Base-by-base conservation (phyloP, 2,329 filamentous ascomycete genomes). In the Cladobotryum mycophilum region DNA sequence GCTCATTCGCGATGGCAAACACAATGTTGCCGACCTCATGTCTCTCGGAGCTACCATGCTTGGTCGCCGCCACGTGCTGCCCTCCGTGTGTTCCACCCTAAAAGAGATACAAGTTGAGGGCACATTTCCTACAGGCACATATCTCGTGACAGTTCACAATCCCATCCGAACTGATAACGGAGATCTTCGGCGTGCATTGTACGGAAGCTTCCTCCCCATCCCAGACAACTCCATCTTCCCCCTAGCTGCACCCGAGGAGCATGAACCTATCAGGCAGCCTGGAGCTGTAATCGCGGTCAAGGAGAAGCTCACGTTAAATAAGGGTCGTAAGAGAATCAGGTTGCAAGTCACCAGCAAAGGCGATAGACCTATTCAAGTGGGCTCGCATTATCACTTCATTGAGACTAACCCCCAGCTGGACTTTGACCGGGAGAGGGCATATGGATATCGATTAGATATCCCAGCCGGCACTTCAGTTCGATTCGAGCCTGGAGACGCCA, bases 311-410 rank as follows among this genome's bases (percentile, higher is more conserved):
- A 70, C 72, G 46, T 70, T 97, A 59, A 96, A 89, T 65, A 77
- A 84, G 59, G 85, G 85, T 37, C 79, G 89, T 48, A 84, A 80
- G 69, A 79, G 91, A 54, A 84, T 91, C 56, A 78, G 72, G 53
- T 72, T 97, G 37, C 82, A 76, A 63, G 88, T 97, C 38, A 90
- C 85, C 56, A 96, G 88, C 68, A 88, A 80, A 60, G 92, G 92
- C 6, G 92, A 97, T 68, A 76, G 92, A 33, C 92, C 92, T 1
- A 86, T 96, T 54, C 91, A 96, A 76, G 86, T 91, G 53, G 92
- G 92, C 33, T 95, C 89, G 33, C 92, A 97, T 70, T 97, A 96
- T 67, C 92, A 96, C 70, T 95, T 97, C 66, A 82, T 95, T 63
- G 92, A 97, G 73, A 86, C 84, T n/a, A 97, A 97, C 68, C 88